Conservation (phyloP, 2,329 filamentous ascomycete species). For the Colletotrichum euphorbiae region DNA sequence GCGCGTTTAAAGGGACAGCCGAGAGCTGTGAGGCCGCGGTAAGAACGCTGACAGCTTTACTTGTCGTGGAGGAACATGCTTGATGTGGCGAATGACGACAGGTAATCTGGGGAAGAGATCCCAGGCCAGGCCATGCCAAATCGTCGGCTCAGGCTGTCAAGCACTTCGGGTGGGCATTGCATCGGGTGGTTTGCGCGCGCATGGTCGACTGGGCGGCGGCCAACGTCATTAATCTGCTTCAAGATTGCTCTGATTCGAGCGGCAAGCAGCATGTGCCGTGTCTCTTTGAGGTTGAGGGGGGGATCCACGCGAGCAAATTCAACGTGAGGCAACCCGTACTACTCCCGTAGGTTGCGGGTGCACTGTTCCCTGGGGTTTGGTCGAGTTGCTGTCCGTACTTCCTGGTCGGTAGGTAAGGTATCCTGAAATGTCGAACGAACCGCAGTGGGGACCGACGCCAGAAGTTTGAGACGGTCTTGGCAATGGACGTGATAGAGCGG, state of each 20-base stretch:
- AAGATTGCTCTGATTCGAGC: constrained; percentile 31
- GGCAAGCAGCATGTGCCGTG: constrained; percentile 21
- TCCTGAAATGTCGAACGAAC: constrained; percentile 15
- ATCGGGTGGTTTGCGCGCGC: constrained; percentile 23
- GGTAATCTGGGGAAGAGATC: constrained; percentile 4
- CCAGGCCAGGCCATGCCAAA: background rate
- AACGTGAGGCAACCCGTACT: background rate
- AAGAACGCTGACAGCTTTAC: background rate
- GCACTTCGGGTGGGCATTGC: background rate
- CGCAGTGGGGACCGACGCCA: constrained; percentile 2
- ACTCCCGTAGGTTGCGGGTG: background rate
- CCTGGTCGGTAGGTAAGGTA: background rate
- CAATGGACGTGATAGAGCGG: constrained; percentile 8
- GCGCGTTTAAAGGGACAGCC: no score
- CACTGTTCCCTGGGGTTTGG: background rate
- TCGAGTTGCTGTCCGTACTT: constrained; percentile 11
- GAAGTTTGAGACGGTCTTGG: constrained; percentile 35
- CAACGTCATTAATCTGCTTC: constrained; percentile 26
- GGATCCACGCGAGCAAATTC: background rate
- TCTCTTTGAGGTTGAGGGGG: constrained; percentile 7
- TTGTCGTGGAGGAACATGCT: background rate
- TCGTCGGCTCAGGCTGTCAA: background rate
- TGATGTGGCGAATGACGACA: constrained; percentile 8
- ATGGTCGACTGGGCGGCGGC: constrained; percentile 7
- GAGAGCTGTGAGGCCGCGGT: no score